Base-by-base conservation (phyloP, 352 stramenopile genomes). In the Globisporangium nagaii region DNA sequence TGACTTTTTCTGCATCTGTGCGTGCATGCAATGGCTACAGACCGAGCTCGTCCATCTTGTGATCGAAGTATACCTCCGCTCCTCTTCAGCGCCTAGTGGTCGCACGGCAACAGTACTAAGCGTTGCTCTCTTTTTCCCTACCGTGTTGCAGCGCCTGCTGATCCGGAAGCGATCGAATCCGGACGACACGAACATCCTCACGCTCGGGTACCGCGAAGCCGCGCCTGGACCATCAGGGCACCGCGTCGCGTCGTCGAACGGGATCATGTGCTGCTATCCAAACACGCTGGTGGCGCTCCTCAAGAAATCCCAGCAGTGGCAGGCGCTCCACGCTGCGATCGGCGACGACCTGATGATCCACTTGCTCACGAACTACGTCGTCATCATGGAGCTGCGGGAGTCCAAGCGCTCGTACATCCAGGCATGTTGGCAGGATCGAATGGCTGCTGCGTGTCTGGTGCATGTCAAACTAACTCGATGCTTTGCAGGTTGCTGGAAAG, bases 331-430 rank as follows among this genome's bases (percentile, higher is more conserved):
- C 15, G 11, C 62, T 7, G 37, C 77, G 20, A 79, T 89, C 40
- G 82, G 82, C 0, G 79, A 90, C 48, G 73, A 89, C 12, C 60
- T 88, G 27, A 72, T 93, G 60, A 64, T 70, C 3, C 74, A 90
- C 34, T 52, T 93, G 40, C 36, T 93, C 13, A 50, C 86, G 12
- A 66, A 90, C 53, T 86, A 86, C 49, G 70, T 68, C 12, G 65
- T 93, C 4, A 68, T 88, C 42, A 44, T 80, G 9, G 58, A 75
- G 35, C 36, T 86, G 4, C 66, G 71, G 11, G 22, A 62, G 0
- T 25, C 48, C 1, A 43, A 56, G 15, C 51, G 56, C 13, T 75
- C 71, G 19, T 88, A 74, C 45, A 69, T 92, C 13, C 81, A 90
- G 71, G 76, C 86, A 63, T 4, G 28, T n/a, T n/a, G n/a, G n/a